Percentiles rank a stretch among this genome's conserved stretches.
Evolutionary conservation across 2,329 filamentous ascomycete species (phyloP).

Genomic region (Sporothrix phasma): DNA sequence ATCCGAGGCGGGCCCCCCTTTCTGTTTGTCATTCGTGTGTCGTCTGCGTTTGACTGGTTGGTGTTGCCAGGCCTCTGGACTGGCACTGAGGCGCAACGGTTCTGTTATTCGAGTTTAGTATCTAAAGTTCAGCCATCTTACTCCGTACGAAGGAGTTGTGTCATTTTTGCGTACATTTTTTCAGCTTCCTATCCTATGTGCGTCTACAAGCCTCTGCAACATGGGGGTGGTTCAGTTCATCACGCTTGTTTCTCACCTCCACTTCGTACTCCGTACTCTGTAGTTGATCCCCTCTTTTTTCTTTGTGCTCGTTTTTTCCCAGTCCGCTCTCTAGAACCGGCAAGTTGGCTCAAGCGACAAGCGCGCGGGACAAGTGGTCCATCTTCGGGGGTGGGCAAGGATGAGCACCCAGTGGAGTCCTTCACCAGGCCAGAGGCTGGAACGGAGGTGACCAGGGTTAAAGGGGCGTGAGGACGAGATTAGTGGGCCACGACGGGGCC

Average conservation of each 20-base stretch:
- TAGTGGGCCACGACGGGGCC: background rate
- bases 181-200: background rate
- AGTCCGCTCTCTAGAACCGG: background rate
- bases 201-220: background rate
- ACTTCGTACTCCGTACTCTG: too few relatives aligned
- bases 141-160: too few relatives aligned
- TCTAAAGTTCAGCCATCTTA: background rate
- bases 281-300: background rate
- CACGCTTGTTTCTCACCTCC: background rate
- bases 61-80: too few relatives aligned
- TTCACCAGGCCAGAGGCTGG: background rate
- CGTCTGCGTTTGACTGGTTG: background rate
- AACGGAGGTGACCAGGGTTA: background rate
- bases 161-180: constrained; percentile 3
- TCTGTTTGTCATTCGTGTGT: background rate
- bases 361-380: constrained; percentile 10
- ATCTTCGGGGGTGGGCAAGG: background rate
- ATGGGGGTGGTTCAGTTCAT: background rate
- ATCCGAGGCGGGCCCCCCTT: background rate
- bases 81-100: background rate
- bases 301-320: background rate
- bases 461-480: background rate
- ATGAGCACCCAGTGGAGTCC: background rate
- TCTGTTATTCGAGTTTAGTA: background rate
- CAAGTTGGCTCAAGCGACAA: constrained; percentile 10